phyloP scores from a whole-genome alignment of 192 early-diverging fungal genomes.

The Glomus cerebriforme region DNA sequence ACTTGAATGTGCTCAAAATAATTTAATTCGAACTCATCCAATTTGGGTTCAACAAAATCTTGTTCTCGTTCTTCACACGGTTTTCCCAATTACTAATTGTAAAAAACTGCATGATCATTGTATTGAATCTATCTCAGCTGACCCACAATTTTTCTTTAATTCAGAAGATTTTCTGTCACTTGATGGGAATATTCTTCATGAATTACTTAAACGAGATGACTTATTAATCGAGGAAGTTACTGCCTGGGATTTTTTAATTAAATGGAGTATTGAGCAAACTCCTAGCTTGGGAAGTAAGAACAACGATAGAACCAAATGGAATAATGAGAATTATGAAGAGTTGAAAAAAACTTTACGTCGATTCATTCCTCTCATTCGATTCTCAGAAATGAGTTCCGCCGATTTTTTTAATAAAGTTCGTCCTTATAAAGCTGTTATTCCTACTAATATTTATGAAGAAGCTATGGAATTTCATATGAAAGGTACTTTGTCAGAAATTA shows the following conservation, averaged over 20 bases:
- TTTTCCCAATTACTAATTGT: background rate
- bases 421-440: background rate
- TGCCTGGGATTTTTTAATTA: too few relatives aligned
- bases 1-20: too few relatives aligned
- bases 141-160: background rate
- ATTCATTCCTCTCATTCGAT: background rate
- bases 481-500: background rate
- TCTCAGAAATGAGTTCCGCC: background rate
- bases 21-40: too few relatives aligned
- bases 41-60: too few relatives aligned
- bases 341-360: background rate
- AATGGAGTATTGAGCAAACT: too few relatives aligned
- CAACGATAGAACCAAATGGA: background rate
- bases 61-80: too few relatives aligned
- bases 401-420: background rate
- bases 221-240: too few relatives aligned
- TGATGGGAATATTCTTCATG: too few relatives aligned
- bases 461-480: too few relatives aligned
- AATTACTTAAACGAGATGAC: too few relatives aligned
- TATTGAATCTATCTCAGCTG: conserved; percentile 4
- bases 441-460: background rate
- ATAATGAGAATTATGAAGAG: background rate
- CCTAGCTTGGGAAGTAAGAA: background rate
- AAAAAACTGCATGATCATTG: conserved; percentile 2
- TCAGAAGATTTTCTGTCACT: background rate